Evolutionary conservation across 257 asterid genomes (phyloP), one percentile per base, ranked within the genome.

Genomic region (Solanum appendiculatum): DNA sequence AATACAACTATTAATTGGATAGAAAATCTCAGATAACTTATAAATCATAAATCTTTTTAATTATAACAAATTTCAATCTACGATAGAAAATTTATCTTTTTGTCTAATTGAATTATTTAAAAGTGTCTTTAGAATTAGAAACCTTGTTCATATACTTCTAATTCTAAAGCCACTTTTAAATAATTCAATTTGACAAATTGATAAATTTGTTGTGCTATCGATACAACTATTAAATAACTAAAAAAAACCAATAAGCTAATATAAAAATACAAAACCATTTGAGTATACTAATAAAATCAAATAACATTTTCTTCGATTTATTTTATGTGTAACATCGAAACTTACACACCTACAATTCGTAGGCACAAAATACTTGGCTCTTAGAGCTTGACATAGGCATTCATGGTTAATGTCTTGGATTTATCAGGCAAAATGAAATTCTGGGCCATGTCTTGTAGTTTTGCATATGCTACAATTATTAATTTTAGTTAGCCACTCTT

Each of bases 401-500:
- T 80, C 82, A 84, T 77, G 39, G 86, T 73, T 68, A 13, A 29
- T 85, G 90, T 90, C 87, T 85, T 54, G 85, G 85, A 88, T 86
- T 86, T 90, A 86, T 84, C 64, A 86, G 90, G 90, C 92, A 85
- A 86, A 77, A 86, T 33, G 83, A 86, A 69, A 42, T 25, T 27
- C 25, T 13, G 77, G 69, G 83, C 56, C 87, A 84, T 68, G 85
- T 60, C 70, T 23, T 74, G 86, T 78, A 64, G 69, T 77, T 33
- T 77, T 46, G 77, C 82, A 63, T 85, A 42, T 75, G 44, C 70
- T 48, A 68, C 86, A 64, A 40, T 16, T 21, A 39, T 74, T 80
- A 4, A 27, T 27, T 25, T 78, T 42, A 15, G 63, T 15, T 42
- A 78, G 84, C 20, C 37, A 77, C 13, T 51, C 37, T 77, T 25